These are phyloP conservation scores for Gnomoniopsis sp. DNA, from an alignment of 2,329 filamentous ascomycete species.

Conservation along the genomic window DNA sequence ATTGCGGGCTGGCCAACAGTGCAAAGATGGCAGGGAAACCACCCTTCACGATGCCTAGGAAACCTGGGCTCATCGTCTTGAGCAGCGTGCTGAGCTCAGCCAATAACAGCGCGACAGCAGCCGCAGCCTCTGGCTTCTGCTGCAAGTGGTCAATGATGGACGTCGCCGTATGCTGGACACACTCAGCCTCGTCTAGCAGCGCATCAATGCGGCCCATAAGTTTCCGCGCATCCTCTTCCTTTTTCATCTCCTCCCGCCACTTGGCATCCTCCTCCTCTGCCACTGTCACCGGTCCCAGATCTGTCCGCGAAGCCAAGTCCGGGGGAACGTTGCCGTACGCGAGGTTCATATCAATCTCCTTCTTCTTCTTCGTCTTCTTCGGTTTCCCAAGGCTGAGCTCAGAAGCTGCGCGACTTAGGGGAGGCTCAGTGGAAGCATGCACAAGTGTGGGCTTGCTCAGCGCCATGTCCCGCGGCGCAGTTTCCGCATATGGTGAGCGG, in stretches of 20 bases:
- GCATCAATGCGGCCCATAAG: conserved; percentile 73
- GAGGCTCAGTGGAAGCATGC: conserved; percentile 29
- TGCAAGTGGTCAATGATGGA: conserved; percentile 75
- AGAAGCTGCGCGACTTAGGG: conserved; percentile 25
- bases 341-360: conserved; percentile 81
- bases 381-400: conserved; percentile 32
- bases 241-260: conserved; percentile 57
- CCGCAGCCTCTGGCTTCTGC: conserved; percentile 78
- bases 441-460: conserved; percentile 34
- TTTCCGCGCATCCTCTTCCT: conserved; percentile 35
- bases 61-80: conserved; percentile 78
- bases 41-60: conserved; percentile 71
- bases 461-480: conserved; percentile 26
- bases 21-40: conserved; percentile 83
- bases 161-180: conserved; percentile 78
- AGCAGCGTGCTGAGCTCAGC: conserved; percentile 84
- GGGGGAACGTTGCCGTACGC: conserved; percentile 84
- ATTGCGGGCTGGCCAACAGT: conserved; percentile 84
- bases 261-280: conserved; percentile 19
- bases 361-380: conserved; percentile 24
- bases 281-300: conserved; percentile 37
- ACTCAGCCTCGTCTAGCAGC: conserved; percentile 83
- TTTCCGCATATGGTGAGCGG: conserved; percentile 41
- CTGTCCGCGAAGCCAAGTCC: conserved; percentile 52
- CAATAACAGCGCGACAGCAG: conserved; percentile 87